Percentiles rank a stretch among this genome's conserved stretches.
Conservation (phyloP, 148 eudicot genomes). For the Chenopodium album region DNA sequence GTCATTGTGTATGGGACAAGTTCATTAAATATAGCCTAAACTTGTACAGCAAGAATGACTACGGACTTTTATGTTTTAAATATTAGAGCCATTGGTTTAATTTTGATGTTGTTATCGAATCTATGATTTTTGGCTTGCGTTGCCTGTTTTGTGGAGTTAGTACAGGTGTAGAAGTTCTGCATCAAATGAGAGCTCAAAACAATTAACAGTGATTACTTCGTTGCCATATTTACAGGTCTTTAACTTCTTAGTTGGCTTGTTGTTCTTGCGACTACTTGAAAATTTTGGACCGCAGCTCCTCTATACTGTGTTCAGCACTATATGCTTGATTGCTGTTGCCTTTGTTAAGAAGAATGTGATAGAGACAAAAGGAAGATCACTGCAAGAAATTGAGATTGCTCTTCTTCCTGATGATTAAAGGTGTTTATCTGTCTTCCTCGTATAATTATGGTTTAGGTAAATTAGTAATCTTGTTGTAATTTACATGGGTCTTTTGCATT, state of each 20-base stretch:
- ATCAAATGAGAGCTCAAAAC: neutral
- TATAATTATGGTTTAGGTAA: neutral
- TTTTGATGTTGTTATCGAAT: neutral
- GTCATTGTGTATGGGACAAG: neutral
- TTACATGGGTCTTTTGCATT: conserved; percentile 1
- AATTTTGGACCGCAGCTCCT: conserved; percentile 71
- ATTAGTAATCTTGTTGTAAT: neutral
- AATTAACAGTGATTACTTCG: neutral
- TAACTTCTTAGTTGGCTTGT: conserved; percentile 86
- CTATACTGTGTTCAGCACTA: conserved; percentile 69
- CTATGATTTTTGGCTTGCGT: neutral
- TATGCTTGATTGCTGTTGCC: conserved; percentile 79
- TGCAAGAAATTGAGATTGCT: conserved; percentile 97
- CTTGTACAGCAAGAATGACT: neutral
- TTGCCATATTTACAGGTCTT: conserved; percentile 46
- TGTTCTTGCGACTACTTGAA: conserved; percentile 84
- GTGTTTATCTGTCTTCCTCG: neutral
- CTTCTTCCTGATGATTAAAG: conserved; percentile 66
- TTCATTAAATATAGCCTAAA: neutral
- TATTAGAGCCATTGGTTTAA: neutral
- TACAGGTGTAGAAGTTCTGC: neutral
- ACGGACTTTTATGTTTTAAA: neutral
- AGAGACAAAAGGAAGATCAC: conserved; percentile 94
- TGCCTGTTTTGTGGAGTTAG: neutral
- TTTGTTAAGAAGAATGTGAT: conserved; percentile 82